A percentile compares a stretch with the other conserved stretches of the same genome.
Evolutionary conservation across 2,329 filamentous ascomycete species (phyloP).

Genomic region (Fusarium sp.): DNA sequence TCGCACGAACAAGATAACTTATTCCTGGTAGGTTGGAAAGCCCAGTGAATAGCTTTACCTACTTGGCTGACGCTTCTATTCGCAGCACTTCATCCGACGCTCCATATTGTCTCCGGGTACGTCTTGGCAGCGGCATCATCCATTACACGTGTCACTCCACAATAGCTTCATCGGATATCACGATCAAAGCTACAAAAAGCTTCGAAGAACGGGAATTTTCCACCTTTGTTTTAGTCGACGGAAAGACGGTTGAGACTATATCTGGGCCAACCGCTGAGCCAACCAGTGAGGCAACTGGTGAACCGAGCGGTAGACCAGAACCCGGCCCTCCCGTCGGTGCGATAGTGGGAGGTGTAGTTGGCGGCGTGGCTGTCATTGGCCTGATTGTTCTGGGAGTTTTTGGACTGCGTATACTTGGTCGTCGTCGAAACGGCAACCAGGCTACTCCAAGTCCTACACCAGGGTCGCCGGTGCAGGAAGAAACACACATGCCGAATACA

Average conservation of each 20-base stretch:
- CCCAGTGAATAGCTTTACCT: not conserved
- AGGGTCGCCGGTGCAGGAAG: not conserved
- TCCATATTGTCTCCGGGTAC: not conserved
- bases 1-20: not conserved
- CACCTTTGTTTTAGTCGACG: not conserved
- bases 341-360: not conserved
- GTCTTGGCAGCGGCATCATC: not conserved
- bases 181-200: not conserved
- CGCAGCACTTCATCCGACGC: not conserved
- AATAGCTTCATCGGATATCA: not conserved
- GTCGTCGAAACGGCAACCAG: not conserved
- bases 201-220: not conserved
- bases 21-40: not conserved
- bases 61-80: not conserved
- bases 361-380: not conserved
- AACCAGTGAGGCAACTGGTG: not conserved
- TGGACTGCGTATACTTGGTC: not conserved
- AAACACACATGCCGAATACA: not conserved
- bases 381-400: not conserved
- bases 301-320: no score
- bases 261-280: not conserved
- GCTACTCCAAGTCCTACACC: not conserved
- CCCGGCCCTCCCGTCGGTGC: not conserved
- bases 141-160: not conserved
- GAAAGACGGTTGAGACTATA: not conserved